Base-by-base conservation (phyloP, 2,329 filamentous ascomycete species). In the Graphiopsis chlorocephala region DNA sequence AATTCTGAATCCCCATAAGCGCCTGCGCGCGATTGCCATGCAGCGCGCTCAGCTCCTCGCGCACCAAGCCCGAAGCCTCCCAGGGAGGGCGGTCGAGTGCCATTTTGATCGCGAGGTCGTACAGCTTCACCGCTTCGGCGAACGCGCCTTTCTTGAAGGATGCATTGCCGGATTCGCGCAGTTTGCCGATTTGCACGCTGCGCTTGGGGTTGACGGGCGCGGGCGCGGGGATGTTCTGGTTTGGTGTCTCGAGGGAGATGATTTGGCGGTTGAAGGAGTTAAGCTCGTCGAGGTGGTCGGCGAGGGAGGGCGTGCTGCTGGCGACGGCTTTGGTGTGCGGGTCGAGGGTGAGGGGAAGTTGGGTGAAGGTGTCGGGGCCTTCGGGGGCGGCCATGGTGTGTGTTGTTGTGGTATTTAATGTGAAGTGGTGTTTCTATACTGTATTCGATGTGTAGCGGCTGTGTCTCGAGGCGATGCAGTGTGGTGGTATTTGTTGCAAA, bases 141-240 rank as follows among this genome's bases (percentile, higher is more conserved):
- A 90, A 87, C 70, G 87, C 85, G 72, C 85, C 85, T 79, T 94
- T 93, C 78, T 92, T 90, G 83, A 91, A 94, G 71, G 91, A 87
- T 65, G 81, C 81, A 82, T 97, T 97, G 73, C 92, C 94, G 64
- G 85, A 86, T 77, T 98, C 95, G 76, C 93, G 91, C 70, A 98
- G 88, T 81, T 98, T 98, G 79, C 84, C 87, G 78, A 99, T 90
- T 75, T 93, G 88, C 38, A 91, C 92, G 69, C 86, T 89, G 74
- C 94, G 92, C 81, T 97, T 97, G 60, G 92, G 93, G 83, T 97
- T 96, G 67, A 97, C 89, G 66, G 93, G 93, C 48, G 96, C 85
- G 0, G 95, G 95, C 0, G 94, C 90, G 0, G 94, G 94, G 23
- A 92, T 84, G 55, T 58, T 59, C 64, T 80, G 79, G 65, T 86